Evolutionary conservation across 441 rosid species (phyloP).

Genomic region (Mallotus repandus): DNA sequence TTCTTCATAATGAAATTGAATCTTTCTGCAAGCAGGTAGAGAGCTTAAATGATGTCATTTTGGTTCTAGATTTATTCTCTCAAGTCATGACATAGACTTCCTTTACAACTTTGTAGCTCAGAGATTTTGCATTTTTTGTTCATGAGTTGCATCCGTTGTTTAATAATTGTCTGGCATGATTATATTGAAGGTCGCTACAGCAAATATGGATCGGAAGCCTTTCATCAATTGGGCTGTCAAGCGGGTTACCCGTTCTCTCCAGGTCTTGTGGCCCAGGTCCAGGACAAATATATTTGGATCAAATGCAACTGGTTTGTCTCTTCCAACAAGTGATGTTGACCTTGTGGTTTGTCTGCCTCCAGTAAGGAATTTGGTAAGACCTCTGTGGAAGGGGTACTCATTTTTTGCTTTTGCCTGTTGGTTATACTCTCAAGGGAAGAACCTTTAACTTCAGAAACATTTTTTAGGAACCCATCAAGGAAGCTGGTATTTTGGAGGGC

Average conservation of each 20-base stretch:
- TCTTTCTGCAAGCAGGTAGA: slow-evolving; percentile 85
- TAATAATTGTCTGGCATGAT: slow-evolving; percentile 28
- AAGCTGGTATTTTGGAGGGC: slow-evolving; percentile 99
- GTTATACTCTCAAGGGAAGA: slow-evolving; percentile 24
- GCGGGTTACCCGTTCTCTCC: slow-evolving; percentile 95
- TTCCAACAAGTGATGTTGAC: slow-evolving; percentile 98
- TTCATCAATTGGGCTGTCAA: slow-evolving; percentile 93
- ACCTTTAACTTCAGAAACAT: slow-evolving; percentile 31
- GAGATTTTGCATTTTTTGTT: slow-evolving; percentile 8
- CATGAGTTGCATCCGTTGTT: slow-evolving; percentile 13
- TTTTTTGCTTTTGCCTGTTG: slow-evolving; percentile 19
- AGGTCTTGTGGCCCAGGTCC: slow-evolving; percentile 98
- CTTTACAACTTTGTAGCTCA: slow-evolving; percentile 18
- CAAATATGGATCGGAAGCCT: slow-evolving; percentile 80
- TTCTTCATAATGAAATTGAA: slow-evolving; percentile 85
- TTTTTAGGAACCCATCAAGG: slow-evolving; percentile 94
- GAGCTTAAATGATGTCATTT: slow-evolving; percentile 15
- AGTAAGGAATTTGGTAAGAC: slow-evolving; percentile 92
- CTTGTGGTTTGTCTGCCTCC: slow-evolving; percentile 99
- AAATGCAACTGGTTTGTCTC: slow-evolving; percentile 92
- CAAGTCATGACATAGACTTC: slow-evolving; percentile 1
- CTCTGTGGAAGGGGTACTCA: slow-evolving; percentile 15
- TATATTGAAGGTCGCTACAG: slow-evolving; percentile 69
- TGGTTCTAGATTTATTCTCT: slow-evolving; percentile 13
- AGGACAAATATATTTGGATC: slow-evolving; percentile 92